Percentiles rank a stretch among this genome's conserved stretches.
Evolutionary conservation across 352 stramenopile species (phyloP).

Genomic region (Globisporangium takayamanum): DNA sequence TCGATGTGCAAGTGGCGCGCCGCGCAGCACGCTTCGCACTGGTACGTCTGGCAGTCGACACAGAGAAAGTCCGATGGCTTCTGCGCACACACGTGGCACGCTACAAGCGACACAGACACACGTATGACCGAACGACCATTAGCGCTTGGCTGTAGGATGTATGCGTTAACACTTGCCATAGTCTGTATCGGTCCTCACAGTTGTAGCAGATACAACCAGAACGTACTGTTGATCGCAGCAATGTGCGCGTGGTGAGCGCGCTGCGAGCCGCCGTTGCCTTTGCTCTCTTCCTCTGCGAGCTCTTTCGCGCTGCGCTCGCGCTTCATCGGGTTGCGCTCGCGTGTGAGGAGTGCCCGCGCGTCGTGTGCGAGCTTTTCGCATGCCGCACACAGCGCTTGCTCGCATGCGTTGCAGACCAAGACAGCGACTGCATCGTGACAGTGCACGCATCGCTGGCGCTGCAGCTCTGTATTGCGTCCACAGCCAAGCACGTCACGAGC

Average conservation of each 20-base stretch:
- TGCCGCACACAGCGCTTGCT: constrained; percentile 11
- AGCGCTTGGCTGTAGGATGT: too few species aligned
- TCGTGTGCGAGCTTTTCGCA: constrained; percentile 23
- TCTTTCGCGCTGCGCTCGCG: not conserved
- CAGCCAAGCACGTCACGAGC: not conserved
- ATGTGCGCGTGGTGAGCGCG: constrained; percentile 42
- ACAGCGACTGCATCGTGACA: constrained; percentile 32
- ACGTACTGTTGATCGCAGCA: constrained; percentile 36
- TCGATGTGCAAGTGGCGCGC: constrained; percentile 25
- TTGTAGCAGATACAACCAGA: not conserved
- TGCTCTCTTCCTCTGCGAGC: constrained; percentile 27
- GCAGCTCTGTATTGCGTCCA: constrained; percentile 27
- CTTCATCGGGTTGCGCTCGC: not conserved
- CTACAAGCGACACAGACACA: constrained; percentile 13
- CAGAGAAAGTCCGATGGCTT: constrained; percentile 50
- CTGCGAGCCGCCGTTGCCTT: constrained; percentile 20
- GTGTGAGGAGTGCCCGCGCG: constrained; percentile 9
- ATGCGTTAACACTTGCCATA: not conserved
- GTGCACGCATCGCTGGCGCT: constrained; percentile 29
- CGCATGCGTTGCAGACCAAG: constrained; percentile 42
- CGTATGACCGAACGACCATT: too few species aligned
- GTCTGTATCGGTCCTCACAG: not conserved
- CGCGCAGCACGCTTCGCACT: constrained; percentile 54
- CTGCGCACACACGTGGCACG: constrained; percentile 42
- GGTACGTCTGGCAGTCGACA: constrained; percentile 38